These are phyloP conservation scores for Coffea humblotiana DNA, from an alignment of 305 asterid species.

Conservation along the genomic window DNA sequence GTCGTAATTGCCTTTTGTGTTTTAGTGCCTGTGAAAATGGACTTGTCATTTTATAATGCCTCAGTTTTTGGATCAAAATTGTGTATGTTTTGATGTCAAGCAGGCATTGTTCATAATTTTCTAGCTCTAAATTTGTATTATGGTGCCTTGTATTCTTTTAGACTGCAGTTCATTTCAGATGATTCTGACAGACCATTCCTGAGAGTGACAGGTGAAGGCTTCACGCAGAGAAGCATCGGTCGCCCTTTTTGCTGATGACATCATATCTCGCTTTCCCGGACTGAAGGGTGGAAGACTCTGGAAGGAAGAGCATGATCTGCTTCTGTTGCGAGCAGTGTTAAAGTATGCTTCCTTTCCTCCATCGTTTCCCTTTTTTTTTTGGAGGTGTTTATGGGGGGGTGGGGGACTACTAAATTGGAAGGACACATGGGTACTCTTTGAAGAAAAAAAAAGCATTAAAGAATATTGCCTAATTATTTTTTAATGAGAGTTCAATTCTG, in stretches of 20 bases:
- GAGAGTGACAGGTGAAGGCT: constrained; percentile 64
- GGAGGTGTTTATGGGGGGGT: not conserved
- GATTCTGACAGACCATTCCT: constrained; percentile 25
- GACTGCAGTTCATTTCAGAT: not conserved
- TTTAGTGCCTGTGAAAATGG: not conserved
- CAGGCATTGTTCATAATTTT: not conserved
- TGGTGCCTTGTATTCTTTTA: not conserved
- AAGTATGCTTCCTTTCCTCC: constrained; percentile 42
- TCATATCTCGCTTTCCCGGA: constrained; percentile 70
- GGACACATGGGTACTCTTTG: not conserved
- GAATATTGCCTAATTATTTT: not conserved
- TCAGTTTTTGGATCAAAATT: not conserved
- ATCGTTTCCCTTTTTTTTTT: constrained; percentile 11
- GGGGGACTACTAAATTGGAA: constrained; percentile 14
- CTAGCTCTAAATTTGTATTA: too few relatives aligned
- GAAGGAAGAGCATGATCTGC: constrained; percentile 84
- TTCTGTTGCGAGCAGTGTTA: constrained; percentile 79
- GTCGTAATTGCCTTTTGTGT: not conserved
- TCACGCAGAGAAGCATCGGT: constrained; percentile 44
- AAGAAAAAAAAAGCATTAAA: not conserved
- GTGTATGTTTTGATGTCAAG: not conserved
- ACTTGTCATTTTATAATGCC: not conserved
- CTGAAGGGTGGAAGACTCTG: constrained; percentile 82
- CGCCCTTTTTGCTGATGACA: constrained; percentile 65
- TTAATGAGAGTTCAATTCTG: not conserved